Conservation (phyloP, 2,329 filamentous ascomycete species). For the Penicillium brasilianum region DNA sequence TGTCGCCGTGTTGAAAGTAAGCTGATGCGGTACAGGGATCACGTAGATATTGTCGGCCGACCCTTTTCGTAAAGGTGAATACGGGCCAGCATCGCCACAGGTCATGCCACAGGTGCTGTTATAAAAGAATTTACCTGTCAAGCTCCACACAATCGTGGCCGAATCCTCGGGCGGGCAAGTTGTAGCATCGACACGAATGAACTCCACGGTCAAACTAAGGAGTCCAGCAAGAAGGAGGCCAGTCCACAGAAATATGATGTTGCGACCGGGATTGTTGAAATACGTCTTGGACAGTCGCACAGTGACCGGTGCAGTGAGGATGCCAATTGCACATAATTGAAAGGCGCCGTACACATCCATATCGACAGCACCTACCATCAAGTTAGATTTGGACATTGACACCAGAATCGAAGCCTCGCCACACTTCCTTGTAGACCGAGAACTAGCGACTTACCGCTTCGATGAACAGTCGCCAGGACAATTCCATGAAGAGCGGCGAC, state of each 20-base stretch:
- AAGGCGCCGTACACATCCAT: slow-evolving; percentile 73
- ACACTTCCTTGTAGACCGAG: not conserved
- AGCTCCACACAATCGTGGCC: slow-evolving; percentile 41
- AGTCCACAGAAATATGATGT: slow-evolving; percentile 71
- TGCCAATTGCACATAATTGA: slow-evolving; percentile 69
- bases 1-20: slow-evolving; percentile 65
- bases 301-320: slow-evolving; percentile 67
- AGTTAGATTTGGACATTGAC: slow-evolving; percentile 11
- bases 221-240: slow-evolving; percentile 62
- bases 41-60: slow-evolving; percentile 67
- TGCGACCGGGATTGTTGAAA: slow-evolving; percentile 66
- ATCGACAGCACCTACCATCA: slow-evolving; percentile 61
- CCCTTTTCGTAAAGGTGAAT: slow-evolving; percentile 60
- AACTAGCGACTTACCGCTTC: slow-evolving; percentile 55
- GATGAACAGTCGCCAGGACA: slow-evolving; percentile 63
- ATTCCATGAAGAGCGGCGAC: slow-evolving; percentile 69
- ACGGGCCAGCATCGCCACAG: slow-evolving; percentile 42
- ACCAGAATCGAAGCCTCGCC: not conserved
- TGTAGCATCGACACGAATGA: slow-evolving; percentile 59
- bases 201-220: slow-evolving; percentile 66
- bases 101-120: slow-evolving; percentile 19
- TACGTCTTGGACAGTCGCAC: slow-evolving; percentile 67
- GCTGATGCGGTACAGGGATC: slow-evolving; percentile 60
- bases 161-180: slow-evolving; percentile 50
- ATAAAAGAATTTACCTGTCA: slow-evolving; percentile 37